Conservation (phyloP, 805 yeast species). For the Maudiozyma bulderi region DNA sequence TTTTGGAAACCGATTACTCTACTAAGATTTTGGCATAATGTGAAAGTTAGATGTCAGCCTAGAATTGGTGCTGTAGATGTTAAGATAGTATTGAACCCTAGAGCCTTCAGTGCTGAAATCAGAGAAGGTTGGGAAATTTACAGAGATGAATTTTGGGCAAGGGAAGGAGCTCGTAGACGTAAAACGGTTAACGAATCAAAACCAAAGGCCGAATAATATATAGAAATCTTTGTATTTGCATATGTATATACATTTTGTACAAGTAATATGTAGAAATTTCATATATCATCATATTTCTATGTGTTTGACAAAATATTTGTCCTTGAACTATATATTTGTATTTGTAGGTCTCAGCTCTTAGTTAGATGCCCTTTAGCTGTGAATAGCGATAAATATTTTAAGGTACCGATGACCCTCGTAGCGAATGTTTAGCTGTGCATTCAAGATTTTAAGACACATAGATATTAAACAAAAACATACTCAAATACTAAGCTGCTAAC, state of each 20-base stretch:
- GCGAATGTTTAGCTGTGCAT: too few species aligned
- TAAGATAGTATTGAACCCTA: conserved; percentile 68
- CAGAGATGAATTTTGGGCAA: conserved; percentile 86
- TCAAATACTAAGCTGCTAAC: too few species aligned
- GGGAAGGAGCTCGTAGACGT: conserved; percentile 58
- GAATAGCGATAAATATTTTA: too few species aligned
- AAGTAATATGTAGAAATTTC: neutral
- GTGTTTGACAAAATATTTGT: too few species aligned
- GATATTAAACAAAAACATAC: too few species aligned
- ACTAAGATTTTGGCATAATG: conserved; percentile 17
- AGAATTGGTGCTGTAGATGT: conserved; percentile 71
- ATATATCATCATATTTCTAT: neutral
- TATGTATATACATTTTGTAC: neutral
- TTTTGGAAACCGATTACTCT: conserved; percentile 9
- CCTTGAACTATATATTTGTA: too few species aligned
- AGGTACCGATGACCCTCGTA: too few species aligned
- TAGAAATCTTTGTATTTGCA: neutral
- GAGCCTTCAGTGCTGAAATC: conserved; percentile 71
- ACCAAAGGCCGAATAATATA: neutral
- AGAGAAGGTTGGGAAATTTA: conserved; percentile 94
- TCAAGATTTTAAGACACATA: too few species aligned
- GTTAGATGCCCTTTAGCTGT: too few species aligned
- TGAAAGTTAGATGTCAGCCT: conserved; percentile 38
- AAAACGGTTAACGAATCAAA: conserved; percentile 2
- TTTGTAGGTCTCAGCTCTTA: too few species aligned